Conservation (phyloP, 257 asterid species). For the Solanum clarkiae region DNA sequence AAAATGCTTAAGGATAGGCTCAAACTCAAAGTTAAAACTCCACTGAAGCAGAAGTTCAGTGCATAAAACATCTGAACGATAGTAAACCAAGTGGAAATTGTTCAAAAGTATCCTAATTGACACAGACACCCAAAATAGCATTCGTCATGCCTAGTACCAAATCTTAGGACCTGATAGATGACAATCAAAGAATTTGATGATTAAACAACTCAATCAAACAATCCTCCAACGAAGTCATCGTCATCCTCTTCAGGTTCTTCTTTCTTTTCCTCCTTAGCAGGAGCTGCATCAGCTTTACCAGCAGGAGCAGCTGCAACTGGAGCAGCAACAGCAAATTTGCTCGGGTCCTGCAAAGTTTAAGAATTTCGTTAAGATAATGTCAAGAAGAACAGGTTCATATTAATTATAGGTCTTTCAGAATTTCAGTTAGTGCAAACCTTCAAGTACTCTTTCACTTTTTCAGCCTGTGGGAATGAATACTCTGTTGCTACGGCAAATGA, state of each 20-base stretch:
- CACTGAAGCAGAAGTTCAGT: background rate
- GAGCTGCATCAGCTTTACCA: background rate
- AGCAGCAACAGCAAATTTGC: conserved; percentile 12
- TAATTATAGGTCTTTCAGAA: background rate
- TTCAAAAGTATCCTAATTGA: background rate
- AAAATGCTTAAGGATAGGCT: background rate
- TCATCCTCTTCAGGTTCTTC: conserved; percentile 24
- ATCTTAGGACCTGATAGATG: background rate
- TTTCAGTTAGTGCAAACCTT: conserved; percentile 2
- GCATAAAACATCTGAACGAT: background rate
- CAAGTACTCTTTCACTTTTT: conserved; percentile 15
- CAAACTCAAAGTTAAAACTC: background rate
- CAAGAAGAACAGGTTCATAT: background rate
- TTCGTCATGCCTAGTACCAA: background rate
- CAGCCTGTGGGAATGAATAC: conserved; percentile 19
- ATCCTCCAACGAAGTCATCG: background rate
- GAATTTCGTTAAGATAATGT: background rate
- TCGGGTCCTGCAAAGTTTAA: conserved; percentile 9
- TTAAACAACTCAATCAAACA: conserved; percentile 11
- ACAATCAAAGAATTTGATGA: background rate
- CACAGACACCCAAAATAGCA: background rate
- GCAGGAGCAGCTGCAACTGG: background rate
- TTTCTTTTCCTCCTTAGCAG: conserved; percentile 13
- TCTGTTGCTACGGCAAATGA: conserved; percentile 18
- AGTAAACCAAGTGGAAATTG: background rate